A percentile compares a stretch with the other conserved stretches of the same genome.
Conservation (phyloP, 2,329 filamentous ascomycete genomes). For the Arthrobotrys entomopaga region DNA sequence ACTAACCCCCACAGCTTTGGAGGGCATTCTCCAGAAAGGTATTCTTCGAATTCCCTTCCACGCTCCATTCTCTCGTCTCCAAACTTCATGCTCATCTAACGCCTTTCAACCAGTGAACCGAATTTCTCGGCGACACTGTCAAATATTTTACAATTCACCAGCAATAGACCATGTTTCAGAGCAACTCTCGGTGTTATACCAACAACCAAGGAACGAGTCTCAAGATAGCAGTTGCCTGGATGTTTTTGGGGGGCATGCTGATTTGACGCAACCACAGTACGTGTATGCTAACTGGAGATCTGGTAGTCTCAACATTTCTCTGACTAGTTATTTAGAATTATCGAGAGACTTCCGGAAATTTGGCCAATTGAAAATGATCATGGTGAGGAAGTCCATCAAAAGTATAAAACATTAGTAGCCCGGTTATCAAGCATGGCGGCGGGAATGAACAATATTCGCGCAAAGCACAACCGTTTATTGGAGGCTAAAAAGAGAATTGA, state of each 20-base stretch:
- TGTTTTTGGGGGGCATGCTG: constrained; percentile 26
- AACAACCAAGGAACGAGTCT: constrained; percentile 61
- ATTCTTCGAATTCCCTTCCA: not conserved
- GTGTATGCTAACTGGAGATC: too few relatives aligned
- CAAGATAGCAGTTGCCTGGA: constrained; percentile 60
- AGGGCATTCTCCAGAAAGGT: constrained; percentile 66
- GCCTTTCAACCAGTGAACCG: constrained; percentile 67
- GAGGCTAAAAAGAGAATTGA: constrained; percentile 72
- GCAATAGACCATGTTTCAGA: constrained; percentile 77
- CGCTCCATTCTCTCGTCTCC: too few relatives aligned
- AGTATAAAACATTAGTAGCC: constrained; percentile 77
- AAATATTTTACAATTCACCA: constrained; percentile 73
- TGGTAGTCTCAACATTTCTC: not conserved
- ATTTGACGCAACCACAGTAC: constrained; percentile 33
- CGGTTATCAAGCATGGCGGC: constrained; percentile 66
- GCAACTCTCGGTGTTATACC: constrained; percentile 75
- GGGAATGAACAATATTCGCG: constrained; percentile 68
- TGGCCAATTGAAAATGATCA: constrained; percentile 64
- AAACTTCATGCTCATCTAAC: too few relatives aligned
- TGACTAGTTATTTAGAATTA: constrained; percentile 54
- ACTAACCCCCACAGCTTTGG: constrained; percentile 66
- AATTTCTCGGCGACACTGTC: constrained; percentile 72
- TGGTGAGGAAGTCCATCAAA: constrained; percentile 82
- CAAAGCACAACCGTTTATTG: constrained; percentile 67
- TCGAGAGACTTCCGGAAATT: constrained; percentile 56